Percentiles rank a stretch among this genome's conserved stretches.
Conservation (phyloP, 352 stramenopile genomes). For the Phytophthora citricola region DNA sequence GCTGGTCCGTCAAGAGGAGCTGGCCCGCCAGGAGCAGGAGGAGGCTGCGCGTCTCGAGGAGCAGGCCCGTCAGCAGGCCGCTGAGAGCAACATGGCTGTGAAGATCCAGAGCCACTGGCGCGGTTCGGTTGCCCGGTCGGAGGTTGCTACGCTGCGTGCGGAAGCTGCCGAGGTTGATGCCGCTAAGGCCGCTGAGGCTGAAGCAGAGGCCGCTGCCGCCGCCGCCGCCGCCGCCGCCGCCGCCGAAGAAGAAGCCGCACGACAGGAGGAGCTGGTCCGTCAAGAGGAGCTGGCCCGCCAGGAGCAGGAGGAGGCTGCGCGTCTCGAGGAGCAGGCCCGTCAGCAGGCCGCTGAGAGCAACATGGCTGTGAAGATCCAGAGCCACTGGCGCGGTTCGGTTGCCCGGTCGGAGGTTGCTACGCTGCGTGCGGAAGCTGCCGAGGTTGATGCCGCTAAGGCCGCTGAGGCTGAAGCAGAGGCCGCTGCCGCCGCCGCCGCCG, state of each 20-base stretch:
- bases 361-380: slow-evolving; percentile 48
- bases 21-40: slow-evolving; percentile 4
- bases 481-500: neutral
- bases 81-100: slow-evolving; percentile 18
- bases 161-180: neutral
- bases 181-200: neutral
- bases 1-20: slow-evolving; percentile 3
- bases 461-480: slow-evolving; percentile 4
- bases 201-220: no score
- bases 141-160: slow-evolving; percentile 11
- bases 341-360: slow-evolving; percentile 4
- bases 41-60: slow-evolving; percentile 4
- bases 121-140: slow-evolving; percentile 15
- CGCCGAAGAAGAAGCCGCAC: no score
- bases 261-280: no score
- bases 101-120: slow-evolving; percentile 41
- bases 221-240: no score
- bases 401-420: slow-evolving; percentile 20
- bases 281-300: no score
- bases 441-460: slow-evolving; percentile 3
- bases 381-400: slow-evolving; percentile 34
- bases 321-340: no score
- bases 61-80: slow-evolving; percentile 8
- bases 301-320: no score
- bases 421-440: slow-evolving; percentile 2